Evolutionary conservation across 768 basidiomycete species (phyloP).

Genomic region (Chiua virens): DNA sequence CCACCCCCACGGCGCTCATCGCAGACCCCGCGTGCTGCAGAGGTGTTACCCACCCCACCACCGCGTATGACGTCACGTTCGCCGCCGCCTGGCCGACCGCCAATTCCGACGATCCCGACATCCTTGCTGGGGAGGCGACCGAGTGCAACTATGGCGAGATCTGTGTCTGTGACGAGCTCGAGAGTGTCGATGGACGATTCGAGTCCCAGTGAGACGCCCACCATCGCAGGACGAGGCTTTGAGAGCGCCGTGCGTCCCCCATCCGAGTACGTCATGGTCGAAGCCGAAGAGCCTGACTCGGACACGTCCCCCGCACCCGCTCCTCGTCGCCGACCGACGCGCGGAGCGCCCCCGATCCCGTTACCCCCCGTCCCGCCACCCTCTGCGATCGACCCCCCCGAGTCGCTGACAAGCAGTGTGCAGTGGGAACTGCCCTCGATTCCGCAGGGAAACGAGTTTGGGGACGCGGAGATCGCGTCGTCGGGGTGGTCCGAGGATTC

Average conservation of each 20-base stretch:
- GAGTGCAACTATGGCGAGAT: conserved; percentile 31
- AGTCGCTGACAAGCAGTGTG: conserved; percentile 39
- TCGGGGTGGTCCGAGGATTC: conserved; percentile 66
- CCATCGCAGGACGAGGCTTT: background rate
- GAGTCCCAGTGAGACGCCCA: conserved; percentile 7
- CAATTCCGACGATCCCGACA: conserved; percentile 37
- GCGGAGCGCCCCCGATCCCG: conserved; percentile 17
- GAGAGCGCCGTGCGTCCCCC: conserved; percentile 22
- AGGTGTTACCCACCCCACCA: conserved; percentile 47
- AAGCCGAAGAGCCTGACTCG: conserved; percentile 44
- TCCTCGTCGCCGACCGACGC: conserved; percentile 42
- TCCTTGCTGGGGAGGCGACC: conserved; percentile 34
- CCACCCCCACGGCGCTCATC: conserved; percentile 49
- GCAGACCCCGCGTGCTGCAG: conserved; percentile 21
- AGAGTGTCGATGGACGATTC: conserved; percentile 39
- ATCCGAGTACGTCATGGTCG: conserved; percentile 65
- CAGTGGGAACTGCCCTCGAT: conserved; percentile 71
- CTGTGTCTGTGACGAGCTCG: conserved; percentile 34
- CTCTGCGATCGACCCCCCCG: conserved; percentile 30
- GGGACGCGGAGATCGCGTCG: conserved; percentile 47
- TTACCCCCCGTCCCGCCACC: conserved; percentile 43
- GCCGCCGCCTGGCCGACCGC: conserved; percentile 37
- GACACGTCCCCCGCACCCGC: conserved; percentile 37
- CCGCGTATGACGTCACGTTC: conserved; percentile 36
- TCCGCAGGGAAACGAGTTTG: conserved; percentile 53